These are phyloP conservation scores for Salix dunnii DNA, from an alignment of 345 rosid species.

Conservation along the genomic window DNA sequence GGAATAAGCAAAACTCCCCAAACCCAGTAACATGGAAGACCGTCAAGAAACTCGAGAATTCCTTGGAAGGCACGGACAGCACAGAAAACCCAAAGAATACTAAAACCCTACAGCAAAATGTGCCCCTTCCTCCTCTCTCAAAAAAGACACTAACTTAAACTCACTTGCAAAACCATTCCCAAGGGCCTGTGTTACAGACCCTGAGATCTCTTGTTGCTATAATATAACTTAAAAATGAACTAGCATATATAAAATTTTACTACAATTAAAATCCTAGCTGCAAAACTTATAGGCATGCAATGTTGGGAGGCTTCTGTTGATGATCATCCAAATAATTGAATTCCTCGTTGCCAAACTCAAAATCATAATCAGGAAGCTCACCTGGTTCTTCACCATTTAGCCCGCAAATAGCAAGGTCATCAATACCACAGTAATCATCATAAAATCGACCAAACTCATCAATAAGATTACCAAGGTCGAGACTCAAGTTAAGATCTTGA, in stretches of 20 bases:
- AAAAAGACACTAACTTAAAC: slow-evolving; percentile 12
- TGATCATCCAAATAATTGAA: slow-evolving; percentile 32
- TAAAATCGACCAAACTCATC: slow-evolving; percentile 46
- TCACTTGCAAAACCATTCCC: slow-evolving; percentile 28
- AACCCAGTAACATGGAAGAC: background rate
- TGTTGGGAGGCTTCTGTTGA: slow-evolving; percentile 32
- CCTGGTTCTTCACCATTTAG: slow-evolving; percentile 41
- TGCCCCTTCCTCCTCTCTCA: slow-evolving; percentile 19
- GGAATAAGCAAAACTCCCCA: slow-evolving; percentile 11
- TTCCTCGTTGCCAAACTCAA: slow-evolving; percentile 47
- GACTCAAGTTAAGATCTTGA: slow-evolving; percentile 36
- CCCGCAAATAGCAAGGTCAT: slow-evolving; percentile 50
- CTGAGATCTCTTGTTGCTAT: slow-evolving; percentile 7
- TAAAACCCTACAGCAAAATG: background rate
- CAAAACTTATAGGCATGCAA: slow-evolving; percentile 82
- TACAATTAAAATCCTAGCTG: slow-evolving; percentile 41
- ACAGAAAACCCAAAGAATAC: slow-evolving; percentile 50
- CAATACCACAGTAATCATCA: slow-evolving; percentile 56
- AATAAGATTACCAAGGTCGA: slow-evolving; percentile 40
- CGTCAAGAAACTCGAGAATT: background rate
- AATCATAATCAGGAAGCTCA: slow-evolving; percentile 73
- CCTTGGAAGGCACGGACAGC: slow-evolving; percentile 68
- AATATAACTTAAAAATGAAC: background rate
- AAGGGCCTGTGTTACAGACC: slow-evolving; percentile 20
- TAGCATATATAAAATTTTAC: background rate